Conservation (phyloP, 352 stramenopile genomes). For the Phytophthora tubulina region DNA sequence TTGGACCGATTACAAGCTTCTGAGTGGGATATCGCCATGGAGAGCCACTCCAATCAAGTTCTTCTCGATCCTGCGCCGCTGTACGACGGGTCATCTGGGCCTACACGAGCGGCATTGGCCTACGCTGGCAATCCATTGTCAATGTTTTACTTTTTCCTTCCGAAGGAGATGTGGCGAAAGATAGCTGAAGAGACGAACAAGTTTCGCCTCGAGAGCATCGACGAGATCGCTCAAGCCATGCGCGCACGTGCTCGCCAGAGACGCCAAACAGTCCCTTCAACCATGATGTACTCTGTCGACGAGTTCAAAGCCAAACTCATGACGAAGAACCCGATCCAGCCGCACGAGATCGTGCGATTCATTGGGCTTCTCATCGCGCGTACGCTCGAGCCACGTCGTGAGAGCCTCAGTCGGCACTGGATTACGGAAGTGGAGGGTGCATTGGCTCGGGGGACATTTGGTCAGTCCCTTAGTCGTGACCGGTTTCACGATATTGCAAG, state of each 20-base stretch:
- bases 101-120: background rate
- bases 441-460: constrained; percentile 2
- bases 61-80: background rate
- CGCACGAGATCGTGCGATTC: constrained; percentile 7
- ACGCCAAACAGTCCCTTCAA: background rate
- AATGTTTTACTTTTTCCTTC: constrained; percentile 7
- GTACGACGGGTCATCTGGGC: background rate
- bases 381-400: background rate
- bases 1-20: background rate
- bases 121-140: background rate
- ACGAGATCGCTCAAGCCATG: background rate
- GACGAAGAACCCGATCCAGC: background rate
- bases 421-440: constrained; percentile 6
- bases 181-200: constrained; percentile 8
- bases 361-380: background rate
- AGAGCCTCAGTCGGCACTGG: constrained; percentile 11
- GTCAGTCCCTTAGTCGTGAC: constrained; percentile 9
- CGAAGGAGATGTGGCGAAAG: constrained; percentile 7
- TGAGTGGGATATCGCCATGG: background rate
- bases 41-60: constrained; percentile 2
- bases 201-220: background rate
- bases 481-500: constrained; percentile 11
- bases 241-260: constrained; percentile 6
- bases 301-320: constrained; percentile 1
- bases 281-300: constrained; percentile 9